A percentile compares a stretch with the other conserved stretches of the same genome.
Evolutionary conservation across 2,329 filamentous ascomycete species (phyloP).

Genomic region (Trichophyton benhamiae): DNA sequence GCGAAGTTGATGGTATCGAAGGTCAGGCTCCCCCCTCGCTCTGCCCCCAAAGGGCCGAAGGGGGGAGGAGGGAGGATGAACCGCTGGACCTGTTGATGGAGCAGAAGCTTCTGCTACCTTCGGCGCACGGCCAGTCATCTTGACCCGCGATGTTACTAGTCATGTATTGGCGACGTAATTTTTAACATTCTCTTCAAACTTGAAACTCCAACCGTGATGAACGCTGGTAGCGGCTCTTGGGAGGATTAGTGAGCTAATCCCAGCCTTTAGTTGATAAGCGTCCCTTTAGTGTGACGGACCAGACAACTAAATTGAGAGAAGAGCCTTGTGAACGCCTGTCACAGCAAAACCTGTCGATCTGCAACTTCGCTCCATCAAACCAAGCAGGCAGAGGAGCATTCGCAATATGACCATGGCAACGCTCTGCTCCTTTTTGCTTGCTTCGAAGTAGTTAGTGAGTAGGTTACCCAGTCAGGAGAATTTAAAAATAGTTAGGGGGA

Average conservation of each 20-base stretch:
- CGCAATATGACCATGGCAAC: neutral
- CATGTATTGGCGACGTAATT: neutral
- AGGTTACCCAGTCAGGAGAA: neutral
- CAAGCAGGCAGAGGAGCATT: neutral
- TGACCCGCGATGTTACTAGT: neutral
- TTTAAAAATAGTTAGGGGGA: neutral
- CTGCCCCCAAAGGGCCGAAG: neutral
- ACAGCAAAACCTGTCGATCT: neutral
- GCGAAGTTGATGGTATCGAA: neutral
- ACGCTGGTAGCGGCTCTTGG: slow-evolving; percentile 1
- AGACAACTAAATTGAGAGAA: neutral
- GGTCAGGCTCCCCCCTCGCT: neutral
- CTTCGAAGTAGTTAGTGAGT: neutral
- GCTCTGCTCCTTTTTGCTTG: neutral
- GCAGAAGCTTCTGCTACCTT: neutral
- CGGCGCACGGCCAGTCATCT: neutral
- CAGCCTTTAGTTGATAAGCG: neutral
- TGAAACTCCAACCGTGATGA: slow-evolving; percentile 1
- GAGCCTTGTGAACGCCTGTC: slow-evolving; percentile 2
- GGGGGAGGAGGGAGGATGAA: neutral
- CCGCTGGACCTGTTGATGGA: neutral
- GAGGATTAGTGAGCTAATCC: neutral
- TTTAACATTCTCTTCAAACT: neutral
- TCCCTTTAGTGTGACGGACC: neutral
- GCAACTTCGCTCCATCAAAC: neutral